These are phyloP conservation scores for Dothistroma septosporum DNA, from an alignment of 2,329 filamentous ascomycete species.

Conservation along the genomic window DNA sequence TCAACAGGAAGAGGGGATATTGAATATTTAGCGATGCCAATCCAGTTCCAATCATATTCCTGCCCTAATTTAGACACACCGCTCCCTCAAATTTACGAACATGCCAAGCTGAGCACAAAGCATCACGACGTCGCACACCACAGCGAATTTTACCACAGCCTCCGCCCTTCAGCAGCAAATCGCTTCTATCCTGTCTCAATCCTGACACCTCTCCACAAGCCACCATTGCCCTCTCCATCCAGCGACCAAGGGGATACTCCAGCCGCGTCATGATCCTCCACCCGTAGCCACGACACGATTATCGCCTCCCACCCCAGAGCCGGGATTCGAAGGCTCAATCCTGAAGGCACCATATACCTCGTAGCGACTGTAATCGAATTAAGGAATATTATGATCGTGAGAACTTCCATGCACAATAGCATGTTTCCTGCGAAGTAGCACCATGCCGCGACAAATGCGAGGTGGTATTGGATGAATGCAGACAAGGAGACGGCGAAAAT, in stretches of 20 bases:
- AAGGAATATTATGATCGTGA: neutral
- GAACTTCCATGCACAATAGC: neutral
- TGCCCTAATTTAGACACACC: neutral
- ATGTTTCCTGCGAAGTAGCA: neutral
- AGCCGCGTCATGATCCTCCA: neutral
- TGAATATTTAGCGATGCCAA: constrained; percentile 33
- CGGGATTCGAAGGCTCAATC: neutral
- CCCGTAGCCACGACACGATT: neutral
- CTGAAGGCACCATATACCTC: neutral
- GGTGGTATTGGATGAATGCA: neutral
- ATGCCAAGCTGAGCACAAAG: neutral
- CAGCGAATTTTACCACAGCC: neutral
- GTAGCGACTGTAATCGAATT: neutral
- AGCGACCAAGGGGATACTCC: neutral
- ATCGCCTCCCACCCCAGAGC: neutral
- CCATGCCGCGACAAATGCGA: neutral
- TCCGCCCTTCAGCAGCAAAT: neutral
- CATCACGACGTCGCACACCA: neutral
- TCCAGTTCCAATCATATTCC: neutral
- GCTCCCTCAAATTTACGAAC: neutral
- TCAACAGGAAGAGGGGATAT: constrained; percentile 59
- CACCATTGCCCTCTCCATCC: neutral
- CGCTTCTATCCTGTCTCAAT: neutral
- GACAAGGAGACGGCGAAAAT: neutral
- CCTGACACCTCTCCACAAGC: neutral